A percentile compares a stretch with the other conserved stretches of the same genome.
Conservation (phyloP, 2,329 filamentous ascomycete species). For the Fusarium compactum region DNA sequence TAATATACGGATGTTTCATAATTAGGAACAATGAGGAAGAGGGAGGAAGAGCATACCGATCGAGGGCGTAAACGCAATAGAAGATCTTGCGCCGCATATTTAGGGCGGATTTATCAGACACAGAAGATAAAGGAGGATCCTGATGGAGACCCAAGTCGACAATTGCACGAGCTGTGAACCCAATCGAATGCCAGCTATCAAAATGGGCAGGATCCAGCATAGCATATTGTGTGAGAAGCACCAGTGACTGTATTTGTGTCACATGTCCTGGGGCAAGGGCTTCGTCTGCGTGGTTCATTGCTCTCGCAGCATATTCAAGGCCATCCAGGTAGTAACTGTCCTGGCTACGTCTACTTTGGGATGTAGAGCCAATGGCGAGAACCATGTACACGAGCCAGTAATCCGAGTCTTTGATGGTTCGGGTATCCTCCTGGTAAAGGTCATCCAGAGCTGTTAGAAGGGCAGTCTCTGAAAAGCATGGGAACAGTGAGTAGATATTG, state of each 20-base stretch:
- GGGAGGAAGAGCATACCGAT: constrained; percentile 70
- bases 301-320: constrained; percentile 69
- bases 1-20: constrained; percentile 23
- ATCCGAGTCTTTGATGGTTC: constrained; percentile 75
- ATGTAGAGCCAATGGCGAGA: constrained; percentile 82
- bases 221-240: constrained; percentile 89
- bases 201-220: constrained; percentile 92
- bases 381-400: constrained; percentile 92
- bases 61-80: constrained; percentile 89
- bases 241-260: constrained; percentile 85
- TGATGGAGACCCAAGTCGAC: constrained; percentile 94
- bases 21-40: neutral
- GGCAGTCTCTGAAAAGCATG: constrained; percentile 83
- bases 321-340: constrained; percentile 71
- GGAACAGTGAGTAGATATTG: constrained; percentile 83
- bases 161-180: constrained; percentile 87
- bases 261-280: constrained; percentile 88
- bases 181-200: constrained; percentile 93
- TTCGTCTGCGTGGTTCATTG: constrained; percentile 81
- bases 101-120: constrained; percentile 75
- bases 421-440: constrained; percentile 78
- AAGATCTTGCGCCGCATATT: constrained; percentile 87
- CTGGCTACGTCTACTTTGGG: constrained; percentile 77
- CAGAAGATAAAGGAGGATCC: constrained; percentile 80
- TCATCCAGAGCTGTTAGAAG: constrained; percentile 84